A percentile compares a stretch with the other conserved stretches of the same genome.
Evolutionary conservation across 805 yeast genomes (phyloP).

Genomic region (Candida orba): DNA sequence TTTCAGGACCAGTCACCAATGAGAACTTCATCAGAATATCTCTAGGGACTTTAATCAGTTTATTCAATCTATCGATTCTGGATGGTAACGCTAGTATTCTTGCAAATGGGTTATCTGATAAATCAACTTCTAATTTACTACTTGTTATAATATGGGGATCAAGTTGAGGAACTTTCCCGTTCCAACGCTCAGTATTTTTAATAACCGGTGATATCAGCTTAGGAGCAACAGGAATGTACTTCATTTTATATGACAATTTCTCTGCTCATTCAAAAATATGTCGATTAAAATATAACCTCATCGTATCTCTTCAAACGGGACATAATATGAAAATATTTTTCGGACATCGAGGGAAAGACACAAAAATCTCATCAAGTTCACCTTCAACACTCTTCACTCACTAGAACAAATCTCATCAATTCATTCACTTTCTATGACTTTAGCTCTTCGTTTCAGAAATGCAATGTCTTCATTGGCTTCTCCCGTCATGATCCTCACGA

Average conservation of each 20-base stretch:
- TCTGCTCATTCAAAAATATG: no score
- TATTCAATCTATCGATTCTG: conserved; percentile 32
- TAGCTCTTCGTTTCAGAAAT: conserved; percentile 21
- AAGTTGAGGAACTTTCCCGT: conserved; percentile 2
- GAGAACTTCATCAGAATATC: conserved; percentile 7
- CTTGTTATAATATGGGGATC: background rate
- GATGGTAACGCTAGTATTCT: conserved; percentile 34
- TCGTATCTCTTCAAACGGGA: background rate
- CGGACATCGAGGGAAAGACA: background rate
- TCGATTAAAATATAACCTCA: background rate
- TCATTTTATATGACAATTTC: background rate
- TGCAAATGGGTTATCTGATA: conserved; percentile 31
- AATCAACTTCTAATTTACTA: conserved; percentile 9
- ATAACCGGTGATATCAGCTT: conserved; percentile 9
- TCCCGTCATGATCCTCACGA: conserved; percentile 55
- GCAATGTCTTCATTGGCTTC: conserved; percentile 41
- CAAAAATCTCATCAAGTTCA: background rate
- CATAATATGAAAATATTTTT: background rate
- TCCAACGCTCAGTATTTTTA: conserved; percentile 6
- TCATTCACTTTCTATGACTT: background rate
- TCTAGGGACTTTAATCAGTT: conserved; percentile 20
- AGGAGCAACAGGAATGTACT: conserved; percentile 8
- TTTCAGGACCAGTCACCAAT: conserved; percentile 1
- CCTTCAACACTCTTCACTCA: background rate
- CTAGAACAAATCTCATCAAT: no score